Conservation (phyloP, 192 early-diverging fungal species). For the Coemansia guatemalensis region DNA sequence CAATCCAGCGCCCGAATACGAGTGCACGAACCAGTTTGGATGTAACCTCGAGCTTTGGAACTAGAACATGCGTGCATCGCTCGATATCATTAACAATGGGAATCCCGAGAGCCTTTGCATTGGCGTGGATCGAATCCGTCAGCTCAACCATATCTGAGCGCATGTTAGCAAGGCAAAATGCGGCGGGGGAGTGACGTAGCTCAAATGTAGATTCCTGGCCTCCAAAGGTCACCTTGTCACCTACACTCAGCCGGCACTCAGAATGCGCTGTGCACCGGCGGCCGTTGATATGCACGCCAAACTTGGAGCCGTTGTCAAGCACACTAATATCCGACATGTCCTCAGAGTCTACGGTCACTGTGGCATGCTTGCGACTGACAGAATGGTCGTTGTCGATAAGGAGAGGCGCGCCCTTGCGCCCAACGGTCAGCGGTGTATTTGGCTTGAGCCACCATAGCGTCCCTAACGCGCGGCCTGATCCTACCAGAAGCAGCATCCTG, state of each 20-base stretch:
- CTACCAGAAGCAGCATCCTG: conserved; percentile 37
- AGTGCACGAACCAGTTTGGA: conserved; percentile 30
- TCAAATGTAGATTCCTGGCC: conserved; percentile 36
- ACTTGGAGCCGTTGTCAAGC: conserved; percentile 39
- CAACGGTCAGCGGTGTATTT: conserved; percentile 14
- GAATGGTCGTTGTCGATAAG: conserved; percentile 41
- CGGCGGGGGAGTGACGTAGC: conserved; percentile 7
- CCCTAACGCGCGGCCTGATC: conserved; percentile 28
- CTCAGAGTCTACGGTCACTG: conserved; percentile 6
- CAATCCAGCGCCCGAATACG: conserved; percentile 17
- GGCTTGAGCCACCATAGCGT: conserved; percentile 30
- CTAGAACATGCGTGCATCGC: conserved; percentile 27
- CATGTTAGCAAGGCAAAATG: conserved; percentile 29
- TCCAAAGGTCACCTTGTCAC: conserved; percentile 39
- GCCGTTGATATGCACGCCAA: conserved; percentile 44
- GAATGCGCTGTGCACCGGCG: conserved; percentile 9
- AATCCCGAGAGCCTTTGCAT: conserved; percentile 14
- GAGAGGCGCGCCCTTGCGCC: conserved; percentile 32
- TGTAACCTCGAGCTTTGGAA: conserved; percentile 31
- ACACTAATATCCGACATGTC: not conserved
- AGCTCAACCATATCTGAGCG: conserved; percentile 3
- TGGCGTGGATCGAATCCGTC: not conserved
- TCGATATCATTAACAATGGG: conserved; percentile 16
- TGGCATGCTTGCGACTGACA: conserved; percentile 37
- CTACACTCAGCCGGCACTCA: not conserved